These are phyloP conservation scores for Casaregolazyma lundiana DNA, from an alignment of 1,139 yeast genomes.

Conservation along the genomic window DNA sequence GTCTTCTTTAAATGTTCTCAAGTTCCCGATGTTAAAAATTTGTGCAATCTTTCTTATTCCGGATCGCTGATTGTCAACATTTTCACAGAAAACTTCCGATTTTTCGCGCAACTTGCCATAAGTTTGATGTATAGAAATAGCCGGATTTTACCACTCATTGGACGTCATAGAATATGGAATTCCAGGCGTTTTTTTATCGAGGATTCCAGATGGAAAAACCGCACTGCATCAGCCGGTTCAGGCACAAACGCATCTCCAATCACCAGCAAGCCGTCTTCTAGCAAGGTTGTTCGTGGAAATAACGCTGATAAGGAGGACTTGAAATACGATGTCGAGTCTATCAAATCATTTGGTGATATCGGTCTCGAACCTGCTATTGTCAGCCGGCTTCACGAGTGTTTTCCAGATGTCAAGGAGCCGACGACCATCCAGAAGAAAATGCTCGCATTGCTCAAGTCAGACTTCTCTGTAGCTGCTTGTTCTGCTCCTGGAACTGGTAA, in stretches of 20 bases:
- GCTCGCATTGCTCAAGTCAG: slow-evolving; percentile 30
- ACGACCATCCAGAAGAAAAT: slow-evolving; percentile 30
- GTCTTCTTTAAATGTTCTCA: too few relatives aligned
- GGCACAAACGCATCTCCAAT: not conserved
- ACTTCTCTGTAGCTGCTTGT: slow-evolving; percentile 26
- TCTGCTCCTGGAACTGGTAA: slow-evolving; percentile 31
- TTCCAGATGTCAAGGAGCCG: slow-evolving; percentile 22
- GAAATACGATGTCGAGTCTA: slow-evolving; percentile 24
- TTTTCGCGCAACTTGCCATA: too few relatives aligned
- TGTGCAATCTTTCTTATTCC: too few relatives aligned
- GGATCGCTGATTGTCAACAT: too few relatives aligned
- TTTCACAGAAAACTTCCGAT: too few relatives aligned
- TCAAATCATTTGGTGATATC: slow-evolving; percentile 21
- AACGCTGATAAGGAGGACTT: slow-evolving; percentile 6
- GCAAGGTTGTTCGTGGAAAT: not conserved
- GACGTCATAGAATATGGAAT: not conserved
- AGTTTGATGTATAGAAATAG: not conserved
- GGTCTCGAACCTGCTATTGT: slow-evolving; percentile 16
- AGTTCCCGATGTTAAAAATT: too few relatives aligned
- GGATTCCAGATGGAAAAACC: not conserved
- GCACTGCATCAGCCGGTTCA: not conserved
- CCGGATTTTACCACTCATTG: not conserved
- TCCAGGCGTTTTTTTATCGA: not conserved
- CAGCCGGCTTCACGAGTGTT: slow-evolving; percentile 11
- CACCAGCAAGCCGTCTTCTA: not conserved